Evolutionary conservation across 2,329 filamentous ascomycete genomes (phyloP), one percentile per base, ranked within the genome.

Genomic region (Phaeosphaeriaceae sp.): DNA sequence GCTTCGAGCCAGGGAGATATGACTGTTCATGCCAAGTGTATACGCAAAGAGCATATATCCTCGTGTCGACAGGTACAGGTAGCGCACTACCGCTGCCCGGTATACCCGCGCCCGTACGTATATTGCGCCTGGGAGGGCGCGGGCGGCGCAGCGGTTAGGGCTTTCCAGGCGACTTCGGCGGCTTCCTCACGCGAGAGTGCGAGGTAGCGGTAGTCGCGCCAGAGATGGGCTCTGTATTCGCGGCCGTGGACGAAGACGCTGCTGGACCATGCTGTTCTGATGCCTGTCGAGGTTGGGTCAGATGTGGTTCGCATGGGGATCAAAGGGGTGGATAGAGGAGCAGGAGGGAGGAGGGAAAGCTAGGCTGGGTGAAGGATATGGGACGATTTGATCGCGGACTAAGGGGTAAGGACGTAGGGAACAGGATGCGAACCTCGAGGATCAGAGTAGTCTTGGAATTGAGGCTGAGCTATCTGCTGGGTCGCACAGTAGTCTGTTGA

Each of bases 371-470:
- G 26, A 28, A 28, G 26, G 26, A 28, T 4, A 9, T 4, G 26
- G 26, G 26, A 28, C 5, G 9, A 28, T 28, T 28, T 28, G 9
- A 28, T 28, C 26, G 26, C 26, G 26, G 26, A 28, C 26, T 28
- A 44, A 44, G 43, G 43, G 13, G 13, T 4, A n/a, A 46, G 43
- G 43, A 23, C 17, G 22, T 11, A n/a, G 19, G n/a, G 19, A 21
- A 19, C 24, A 10, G 28, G n/a, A 23, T 61, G 56, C 70, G 46
- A 64, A 76, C 74, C 74, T 74, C 74, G 66, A 54, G 74, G 74
- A 54, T 77, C 74, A 30, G 72, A 75, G 62, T 75, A 77, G 58
- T 77, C 74, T 59, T 75, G 74, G 62, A 72, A 77, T 49, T 75
- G 74, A 46, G 73, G 73, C 56, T 74, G 72, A 42, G 74, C 74